phyloP scores from a whole-genome alignment of 176 grass and related monocot species.

The Aegilops umbellulata region DNA sequence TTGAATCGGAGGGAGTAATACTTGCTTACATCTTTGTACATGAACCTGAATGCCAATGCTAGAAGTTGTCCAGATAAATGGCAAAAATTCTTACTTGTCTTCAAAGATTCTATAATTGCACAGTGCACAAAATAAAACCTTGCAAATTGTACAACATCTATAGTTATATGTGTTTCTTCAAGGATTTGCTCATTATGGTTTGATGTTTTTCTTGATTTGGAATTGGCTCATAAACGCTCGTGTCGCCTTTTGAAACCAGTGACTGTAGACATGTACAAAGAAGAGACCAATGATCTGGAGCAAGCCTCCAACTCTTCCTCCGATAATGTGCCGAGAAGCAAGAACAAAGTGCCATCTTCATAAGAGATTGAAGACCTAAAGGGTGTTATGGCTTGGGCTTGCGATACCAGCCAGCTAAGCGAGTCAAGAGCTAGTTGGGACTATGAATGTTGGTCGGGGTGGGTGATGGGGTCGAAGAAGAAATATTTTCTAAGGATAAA shows the following conservation, averaged over 20 bases:
- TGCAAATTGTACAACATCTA: neutral
- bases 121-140: neutral
- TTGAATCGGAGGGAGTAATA: too few relatives aligned
- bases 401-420: too few relatives aligned
- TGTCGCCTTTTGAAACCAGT: too few relatives aligned
- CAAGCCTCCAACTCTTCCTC: constrained; percentile 93
- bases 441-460: too few relatives aligned
- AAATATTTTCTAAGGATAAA: too few relatives aligned
- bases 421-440: too few relatives aligned
- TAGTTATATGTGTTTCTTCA: neutral
- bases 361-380: constrained; percentile 65
- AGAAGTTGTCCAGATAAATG: too few relatives aligned
- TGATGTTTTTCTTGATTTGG: constrained; percentile 58
- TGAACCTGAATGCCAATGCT: too few relatives aligned
- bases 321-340: constrained; percentile 55
- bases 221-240: constrained; percentile 99
- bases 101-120: neutral
- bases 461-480: too few relatives aligned
- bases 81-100: neutral
- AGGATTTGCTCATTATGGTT: neutral
- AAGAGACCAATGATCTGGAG: constrained; percentile 79
- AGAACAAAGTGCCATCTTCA: constrained; percentile 59
- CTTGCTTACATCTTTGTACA: too few relatives aligned
- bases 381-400: constrained; percentile 21
- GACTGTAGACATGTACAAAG: constrained; percentile 99